These are phyloP conservation scores for Nemania diffusa DNA, from an alignment of 2,329 filamentous ascomycete species.

Conservation along the genomic window DNA sequence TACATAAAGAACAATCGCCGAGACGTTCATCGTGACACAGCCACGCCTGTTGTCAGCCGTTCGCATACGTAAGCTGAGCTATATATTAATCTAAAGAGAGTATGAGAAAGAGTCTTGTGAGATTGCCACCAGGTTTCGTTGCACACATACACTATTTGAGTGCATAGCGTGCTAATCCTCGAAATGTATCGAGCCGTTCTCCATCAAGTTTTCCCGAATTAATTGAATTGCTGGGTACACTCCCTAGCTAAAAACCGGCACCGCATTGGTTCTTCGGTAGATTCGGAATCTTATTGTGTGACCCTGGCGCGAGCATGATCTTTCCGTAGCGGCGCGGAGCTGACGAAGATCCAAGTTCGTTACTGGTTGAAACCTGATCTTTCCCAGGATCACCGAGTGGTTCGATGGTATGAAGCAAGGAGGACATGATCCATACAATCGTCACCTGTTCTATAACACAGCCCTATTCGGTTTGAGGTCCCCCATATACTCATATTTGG, in stretches of 20 bases:
- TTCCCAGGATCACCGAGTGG: conserved; percentile 21
- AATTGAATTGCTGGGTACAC: background rate
- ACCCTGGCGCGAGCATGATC: conserved; percentile 34
- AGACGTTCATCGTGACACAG: conserved; percentile 15
- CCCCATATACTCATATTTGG: conserved; percentile 18
- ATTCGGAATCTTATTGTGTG: conserved; percentile 39
- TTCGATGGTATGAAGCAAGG: conserved; percentile 25
- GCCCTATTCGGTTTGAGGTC: conserved; percentile 19
- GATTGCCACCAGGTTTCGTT: conserved; percentile 23
- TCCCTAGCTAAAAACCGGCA: background rate
- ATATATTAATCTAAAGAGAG: background rate
- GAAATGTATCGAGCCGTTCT: background rate
- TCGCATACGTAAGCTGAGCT: conserved; percentile 25
- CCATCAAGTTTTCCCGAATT: conserved; percentile 8
- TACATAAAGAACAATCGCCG: conserved; percentile 6
- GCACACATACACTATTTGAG: conserved; percentile 30
- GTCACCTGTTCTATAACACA: conserved; percentile 4
- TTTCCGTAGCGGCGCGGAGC: conserved; percentile 20
- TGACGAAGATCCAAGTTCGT: conserved; percentile 20
- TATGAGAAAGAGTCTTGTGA: background rate
- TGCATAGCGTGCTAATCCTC: conserved; percentile 23
- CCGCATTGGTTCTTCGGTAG: conserved; percentile 40
- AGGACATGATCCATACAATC: background rate
- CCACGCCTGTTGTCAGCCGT: conserved; percentile 28
- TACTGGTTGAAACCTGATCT: conserved; percentile 17